Conservation (phyloP, 1,284 basidiomycete species). For the Austroboletus niveus region DNA sequence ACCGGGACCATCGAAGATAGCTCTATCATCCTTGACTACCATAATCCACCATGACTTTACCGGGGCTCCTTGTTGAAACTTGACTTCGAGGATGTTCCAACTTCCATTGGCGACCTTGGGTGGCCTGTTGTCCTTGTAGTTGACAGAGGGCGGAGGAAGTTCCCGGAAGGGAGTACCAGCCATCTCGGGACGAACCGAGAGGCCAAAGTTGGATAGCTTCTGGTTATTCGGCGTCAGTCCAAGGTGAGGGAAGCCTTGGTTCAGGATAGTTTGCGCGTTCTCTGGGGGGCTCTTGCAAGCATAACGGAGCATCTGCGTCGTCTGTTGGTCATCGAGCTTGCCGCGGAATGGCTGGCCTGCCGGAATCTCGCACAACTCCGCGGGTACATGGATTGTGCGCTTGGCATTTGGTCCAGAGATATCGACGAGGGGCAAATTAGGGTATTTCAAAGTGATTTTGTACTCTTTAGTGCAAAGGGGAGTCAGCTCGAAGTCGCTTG, state of each 20-base stretch:
- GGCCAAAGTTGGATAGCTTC: conserved; percentile 48
- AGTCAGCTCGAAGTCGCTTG: background rate
- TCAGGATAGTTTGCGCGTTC: conserved; percentile 57
- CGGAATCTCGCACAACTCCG: conserved; percentile 67
- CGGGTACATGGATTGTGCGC: conserved; percentile 52
- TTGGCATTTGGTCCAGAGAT: conserved; percentile 42
- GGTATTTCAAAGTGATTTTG: conserved; percentile 46
- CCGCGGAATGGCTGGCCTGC: conserved; percentile 53
- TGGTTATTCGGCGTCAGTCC: conserved; percentile 43
- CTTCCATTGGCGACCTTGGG: conserved; percentile 51
- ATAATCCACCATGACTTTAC: conserved; percentile 60
- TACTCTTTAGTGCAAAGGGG: conserved; percentile 46
- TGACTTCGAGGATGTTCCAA: conserved; percentile 72
- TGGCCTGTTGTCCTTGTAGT: conserved; percentile 47
- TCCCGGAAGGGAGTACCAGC: conserved; percentile 59
- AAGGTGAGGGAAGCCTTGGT: conserved; percentile 53
- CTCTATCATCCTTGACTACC: conserved; percentile 47
- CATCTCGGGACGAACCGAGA: conserved; percentile 57
- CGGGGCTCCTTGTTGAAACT: conserved; percentile 53
- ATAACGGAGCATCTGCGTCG: conserved; percentile 59
- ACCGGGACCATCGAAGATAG: conserved; percentile 37
- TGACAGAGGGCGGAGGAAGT: conserved; percentile 53
- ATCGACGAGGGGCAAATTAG: conserved; percentile 62
- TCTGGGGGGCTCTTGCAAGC: conserved; percentile 58
- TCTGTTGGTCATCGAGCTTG: conserved; percentile 52